Base-by-base conservation (phyloP, 2,329 filamentous ascomycete species). In the Sphaerulina populicola region DNA sequence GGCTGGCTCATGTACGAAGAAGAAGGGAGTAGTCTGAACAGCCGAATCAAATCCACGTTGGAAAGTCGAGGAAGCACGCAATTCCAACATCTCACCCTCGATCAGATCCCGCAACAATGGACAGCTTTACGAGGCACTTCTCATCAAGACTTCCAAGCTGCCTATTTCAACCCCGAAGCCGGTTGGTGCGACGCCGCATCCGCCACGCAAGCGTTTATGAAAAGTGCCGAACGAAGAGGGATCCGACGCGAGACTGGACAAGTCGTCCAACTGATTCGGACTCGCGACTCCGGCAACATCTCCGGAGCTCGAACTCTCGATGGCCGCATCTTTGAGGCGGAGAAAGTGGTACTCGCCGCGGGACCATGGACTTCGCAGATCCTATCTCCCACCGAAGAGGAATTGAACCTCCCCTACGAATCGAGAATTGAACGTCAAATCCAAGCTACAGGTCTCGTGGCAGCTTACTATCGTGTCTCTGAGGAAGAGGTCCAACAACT, bases 361-460 rank as follows among this genome's bases (percentile, higher is more conserved):
- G 80, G 79, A 4, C 78, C 79, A 2, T 77, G 77, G 65, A 82
- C 79, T 3, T 74, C 73, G 21, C 66, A 71, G 31, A 61, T 82
- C 23, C 70, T 82, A 49, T 74, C 74, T 1, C 71, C 75, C 12
- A 37, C 74, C 4, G 74, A 77, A 57, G 72, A 75, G 50, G 56
- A 64, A 2, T 56, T 75, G 6, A 46, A 60, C 3, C 61, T 76
- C 46, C 69, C 71, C 37, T 72, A 73, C 1, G 67, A 72, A 1
- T 66, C 75, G 21, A 69, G 74, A 44, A 68, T 75, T 30, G 72
- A 78, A 52, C 68, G 74, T 23, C 80, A 84, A 56, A 69, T 76
- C n/a, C 68, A 72, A 49, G 79, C 80, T 6, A 79, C 79, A 0
- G 81, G 78, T 1, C 77, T 82, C 15, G 75, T 76, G 3, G 78